Conservation (phyloP, 164 flowering plant species). For the Dillenia suffruticosa region DNA sequence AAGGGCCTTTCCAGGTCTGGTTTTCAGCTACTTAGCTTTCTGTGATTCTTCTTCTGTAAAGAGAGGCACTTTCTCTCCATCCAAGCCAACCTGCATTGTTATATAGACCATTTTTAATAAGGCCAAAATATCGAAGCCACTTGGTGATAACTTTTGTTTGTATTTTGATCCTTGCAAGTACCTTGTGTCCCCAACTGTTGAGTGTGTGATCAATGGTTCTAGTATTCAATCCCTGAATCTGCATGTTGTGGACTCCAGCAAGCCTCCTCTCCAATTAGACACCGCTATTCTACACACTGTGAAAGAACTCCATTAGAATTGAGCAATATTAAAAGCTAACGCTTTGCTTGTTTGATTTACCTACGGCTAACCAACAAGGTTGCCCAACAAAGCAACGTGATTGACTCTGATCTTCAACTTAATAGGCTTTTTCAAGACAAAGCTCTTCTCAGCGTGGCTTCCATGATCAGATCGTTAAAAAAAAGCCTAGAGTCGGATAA, state of each 20-base stretch:
- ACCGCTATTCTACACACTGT: conserved; percentile 52
- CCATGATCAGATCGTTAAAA: conserved; percentile 52
- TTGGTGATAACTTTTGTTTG: no score
- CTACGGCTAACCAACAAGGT: conserved; percentile 55
- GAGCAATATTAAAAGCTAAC: not conserved
- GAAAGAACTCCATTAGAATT: not conserved
- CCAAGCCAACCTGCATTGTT: conserved; percentile 35
- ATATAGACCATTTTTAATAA: no score
- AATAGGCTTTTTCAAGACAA: conserved; percentile 29
- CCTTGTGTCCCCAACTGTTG: conserved; percentile 48
- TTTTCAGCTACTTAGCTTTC: conserved; percentile 37
- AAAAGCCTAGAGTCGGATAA: not conserved
- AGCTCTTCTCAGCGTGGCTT: conserved; percentile 42
- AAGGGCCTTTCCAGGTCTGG: conserved; percentile 20
- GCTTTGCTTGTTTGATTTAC: not conserved
- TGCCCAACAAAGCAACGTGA: conserved; percentile 36
- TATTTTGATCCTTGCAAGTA: conserved; percentile 1
- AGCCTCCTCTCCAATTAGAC: conserved; percentile 58
- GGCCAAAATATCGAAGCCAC: no score
- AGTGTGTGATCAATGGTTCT: conserved; percentile 55
- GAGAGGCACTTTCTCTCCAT: conserved; percentile 32
- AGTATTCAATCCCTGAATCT: conserved; percentile 48
- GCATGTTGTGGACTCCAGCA: conserved; percentile 41
- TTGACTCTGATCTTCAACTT: conserved; percentile 39
- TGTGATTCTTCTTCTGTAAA: conserved; percentile 40